Conservation (phyloP, 2,329 filamentous ascomycete genomes). For the Colletotrichum gloeosporioides region DNA sequence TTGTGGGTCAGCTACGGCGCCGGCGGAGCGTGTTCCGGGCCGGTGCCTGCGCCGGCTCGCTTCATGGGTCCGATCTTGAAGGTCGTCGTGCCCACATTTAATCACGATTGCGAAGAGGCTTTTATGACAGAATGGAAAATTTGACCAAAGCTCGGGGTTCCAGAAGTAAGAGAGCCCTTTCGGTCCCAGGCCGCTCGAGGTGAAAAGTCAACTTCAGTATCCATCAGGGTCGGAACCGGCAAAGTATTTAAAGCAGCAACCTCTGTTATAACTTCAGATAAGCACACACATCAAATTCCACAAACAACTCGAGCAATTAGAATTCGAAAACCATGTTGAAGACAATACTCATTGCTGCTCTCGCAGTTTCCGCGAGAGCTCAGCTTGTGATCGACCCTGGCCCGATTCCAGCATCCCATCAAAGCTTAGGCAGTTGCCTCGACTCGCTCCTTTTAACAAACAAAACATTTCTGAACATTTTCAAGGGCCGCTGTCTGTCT, state of each 20-base stretch:
- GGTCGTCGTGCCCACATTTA: not conserved
- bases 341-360: not conserved
- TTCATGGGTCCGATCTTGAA: no score
- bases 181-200: not conserved
- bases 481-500: not conserved
- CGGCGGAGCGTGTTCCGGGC: not conserved
- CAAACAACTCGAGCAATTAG: not conserved
- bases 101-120: no score
- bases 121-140: no score
- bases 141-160: not conserved
- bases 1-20: not conserved
- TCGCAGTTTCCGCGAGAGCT: not conserved
- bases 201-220: not conserved
- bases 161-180: not conserved
- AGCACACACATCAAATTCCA: not conserved
- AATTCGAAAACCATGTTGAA: not conserved
- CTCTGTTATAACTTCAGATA: not conserved
- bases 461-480: not conserved
- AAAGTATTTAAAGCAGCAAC: not conserved
- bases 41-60: not conserved
- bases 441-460: not conserved
- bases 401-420: not conserved
- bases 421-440: not conserved
- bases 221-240: not conserved
- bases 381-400: not conserved